Base-by-base conservation (phyloP, 495 filamentous ascomycete genomes). In the Aspergillus ostianus region DNA sequence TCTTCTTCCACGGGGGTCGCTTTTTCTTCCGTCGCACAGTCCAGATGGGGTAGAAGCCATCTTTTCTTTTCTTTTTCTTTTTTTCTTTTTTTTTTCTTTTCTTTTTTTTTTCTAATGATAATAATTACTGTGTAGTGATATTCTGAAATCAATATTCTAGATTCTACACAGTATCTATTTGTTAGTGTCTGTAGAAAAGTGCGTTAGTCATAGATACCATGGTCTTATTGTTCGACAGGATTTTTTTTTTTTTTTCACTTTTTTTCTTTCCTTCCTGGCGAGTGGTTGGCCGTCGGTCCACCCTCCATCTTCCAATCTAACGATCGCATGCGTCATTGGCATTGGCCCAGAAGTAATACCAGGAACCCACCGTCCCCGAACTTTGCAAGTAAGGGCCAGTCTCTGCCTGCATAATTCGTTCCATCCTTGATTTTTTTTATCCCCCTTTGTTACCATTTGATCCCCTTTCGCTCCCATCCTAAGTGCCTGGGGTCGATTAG, bases 331-430 rank as follows among this genome's bases (percentile, higher is more conserved):
- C 60, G 56, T 58, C 50, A 58, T 57, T 62, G 51, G 44, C 48
- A 66, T 67, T 70, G 67, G 67, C 49, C 47, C 54, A 61, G 53
- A 60, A 36, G 63, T 61, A 58, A 59, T 65, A 57, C 67, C 67
- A 65, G 53, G 60, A 41, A 58, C 48, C 64, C 64, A 63, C 63
- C 56, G 47, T 52, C 62, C 60, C 65, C 63, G 60, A 70, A 60
- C n/a, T 23, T 32, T 19, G 57, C 51, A 63, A 61, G 56, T 56
- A 50, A 51, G 36, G 49, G 45, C 53, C 57, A 55, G 49, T 44
- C 52, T 59, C 51, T 20, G 52, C 50, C 59, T 62, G 63, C 56
- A 65, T 59, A 54, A 61, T 63, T 56, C 47, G 50, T 49, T 56
- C 52, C 44, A 47, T 51, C 44, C 26, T 51, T 19, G 50, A 59